These are phyloP conservation scores for Carex arenaria DNA, from an alignment of 202 grass and related monocot genomes.

Conservation along the genomic window DNA sequence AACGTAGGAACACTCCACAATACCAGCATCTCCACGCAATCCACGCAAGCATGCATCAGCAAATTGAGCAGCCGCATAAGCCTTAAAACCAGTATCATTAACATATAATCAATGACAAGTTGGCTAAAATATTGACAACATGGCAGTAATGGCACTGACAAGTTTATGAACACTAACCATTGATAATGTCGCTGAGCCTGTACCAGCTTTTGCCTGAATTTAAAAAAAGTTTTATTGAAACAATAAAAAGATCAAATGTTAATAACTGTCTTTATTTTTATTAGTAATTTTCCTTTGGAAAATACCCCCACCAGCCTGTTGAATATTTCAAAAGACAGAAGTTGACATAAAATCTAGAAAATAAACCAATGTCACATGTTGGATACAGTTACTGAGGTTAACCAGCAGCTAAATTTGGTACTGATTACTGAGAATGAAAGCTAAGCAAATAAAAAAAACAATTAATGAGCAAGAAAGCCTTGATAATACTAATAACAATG, in stretches of 20 bases:
- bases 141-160: background rate
- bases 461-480: background rate
- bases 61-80: slow-evolving; percentile 82
- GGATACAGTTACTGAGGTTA: background rate
- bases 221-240: background rate
- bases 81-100: slow-evolving; percentile 31
- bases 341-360: background rate
- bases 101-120: background rate
- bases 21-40: slow-evolving; percentile 63
- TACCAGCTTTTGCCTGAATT: slow-evolving; percentile 83
- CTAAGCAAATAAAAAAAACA: background rate
- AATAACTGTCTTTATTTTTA: background rate
- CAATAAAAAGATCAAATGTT: background rate
- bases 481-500: background rate
- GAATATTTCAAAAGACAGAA: background rate
- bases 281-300: background rate
- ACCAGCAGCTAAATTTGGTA: background rate
- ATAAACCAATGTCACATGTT: background rate
- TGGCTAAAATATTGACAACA: background rate
- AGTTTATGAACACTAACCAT: slow-evolving; percentile 46
- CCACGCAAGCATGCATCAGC: slow-evolving; percentile 75
- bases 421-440: background rate
- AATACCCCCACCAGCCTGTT: background rate
- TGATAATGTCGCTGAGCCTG: slow-evolving; percentile 90
- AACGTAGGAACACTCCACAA: slow-evolving; percentile 88